Base-by-base conservation (phyloP, 441 rosid species). In the Gossypium trilobum region DNA sequence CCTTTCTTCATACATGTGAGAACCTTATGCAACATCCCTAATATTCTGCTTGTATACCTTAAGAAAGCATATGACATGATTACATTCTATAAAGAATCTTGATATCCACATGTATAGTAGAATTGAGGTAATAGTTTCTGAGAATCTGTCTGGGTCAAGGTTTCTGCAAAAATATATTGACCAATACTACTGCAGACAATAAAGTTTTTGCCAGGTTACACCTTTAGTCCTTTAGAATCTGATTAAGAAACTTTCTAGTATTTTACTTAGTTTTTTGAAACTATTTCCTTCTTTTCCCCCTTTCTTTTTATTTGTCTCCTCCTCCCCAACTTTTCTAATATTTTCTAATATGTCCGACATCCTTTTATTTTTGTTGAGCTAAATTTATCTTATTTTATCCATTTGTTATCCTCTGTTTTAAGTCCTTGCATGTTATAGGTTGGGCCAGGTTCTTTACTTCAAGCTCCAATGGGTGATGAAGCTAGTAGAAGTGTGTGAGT, bases 361-460 rank as follows among this genome's bases (percentile, higher is more conserved):
- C 65, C 44, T 70, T 60, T 39, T 46, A 17, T 70, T 56, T 25
- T 14, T 69, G 10, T 75, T 42, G 57, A 71, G 68, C 74, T 82
- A 51, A 14, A 31, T 73, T 73, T 23, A 36, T 36, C 42, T 36
- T 36, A 36, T 36, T 36, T 36, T 7, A 36, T 36, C 42, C 58
- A 17, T 22, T 73, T 22, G 61, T 3, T 44, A 57, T 56, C 11
- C 51, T 5, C 69, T 61, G 65, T 79, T 52, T 44, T 68, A 72
- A 68, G 75, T 72, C 42, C 65, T 51, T 81, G 56, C 27, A 31
- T 65, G 29, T 80, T 62, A 71, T 84, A 94, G 97, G 92, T 94
- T 75, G 99, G 99, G 58, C 89, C 88, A 71, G 97, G 99, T 72
- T 88, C 99, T 33, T 55, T 90, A 75, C 83, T 94, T 78, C 97